Conservation (phyloP, 1,139 yeast species). For the Kodamaea sp. region DNA sequence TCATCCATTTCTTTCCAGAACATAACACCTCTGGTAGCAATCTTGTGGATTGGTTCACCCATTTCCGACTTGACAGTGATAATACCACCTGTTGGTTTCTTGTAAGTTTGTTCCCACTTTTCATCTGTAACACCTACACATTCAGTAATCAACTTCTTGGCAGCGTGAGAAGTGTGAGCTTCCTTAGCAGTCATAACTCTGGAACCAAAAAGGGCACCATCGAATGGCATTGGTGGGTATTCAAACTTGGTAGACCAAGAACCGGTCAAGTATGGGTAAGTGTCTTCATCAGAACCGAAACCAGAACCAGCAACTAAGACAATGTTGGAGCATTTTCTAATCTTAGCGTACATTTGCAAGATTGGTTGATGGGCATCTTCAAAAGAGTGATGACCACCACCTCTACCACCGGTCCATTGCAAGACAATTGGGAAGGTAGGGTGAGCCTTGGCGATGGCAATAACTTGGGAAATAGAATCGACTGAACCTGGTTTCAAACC, state of each 20-base stretch:
- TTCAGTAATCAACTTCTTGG: constrained; percentile 85
- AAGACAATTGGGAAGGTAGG: constrained; percentile 94
- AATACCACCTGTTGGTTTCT: constrained; percentile 95
- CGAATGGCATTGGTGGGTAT: constrained; percentile 98
- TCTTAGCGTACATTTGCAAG: constrained; percentile 90
- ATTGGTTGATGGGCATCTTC: constrained; percentile 99
- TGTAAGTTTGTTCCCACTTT: constrained; percentile 92
- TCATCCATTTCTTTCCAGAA: constrained; percentile 97
- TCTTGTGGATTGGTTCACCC: constrained; percentile 99
- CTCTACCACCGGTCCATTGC: constrained; percentile 99
- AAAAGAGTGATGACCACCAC: constrained; percentile 99
- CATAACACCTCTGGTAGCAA: constrained; percentile 96
- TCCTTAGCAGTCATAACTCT: constrained; percentile 98
- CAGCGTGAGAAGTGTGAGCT: constrained; percentile 89
- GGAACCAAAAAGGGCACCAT: constrained; percentile 94
- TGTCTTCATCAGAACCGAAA: constrained; percentile 93
- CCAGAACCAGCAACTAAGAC: constrained; percentile 96
- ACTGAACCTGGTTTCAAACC: constrained; percentile 98
- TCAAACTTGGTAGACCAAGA: constrained; percentile 82
- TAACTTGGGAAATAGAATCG: constrained; percentile 83
- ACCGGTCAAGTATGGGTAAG: constrained; percentile 97
- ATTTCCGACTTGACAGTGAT: constrained; percentile 95
- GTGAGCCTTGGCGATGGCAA: constrained; percentile 90
- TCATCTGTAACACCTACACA: constrained; percentile 87
- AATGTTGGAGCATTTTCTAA: constrained; percentile 88